Conservation (phyloP, 192 early-diverging fungal genomes). For the Paraglomus brasilianum region DNA sequence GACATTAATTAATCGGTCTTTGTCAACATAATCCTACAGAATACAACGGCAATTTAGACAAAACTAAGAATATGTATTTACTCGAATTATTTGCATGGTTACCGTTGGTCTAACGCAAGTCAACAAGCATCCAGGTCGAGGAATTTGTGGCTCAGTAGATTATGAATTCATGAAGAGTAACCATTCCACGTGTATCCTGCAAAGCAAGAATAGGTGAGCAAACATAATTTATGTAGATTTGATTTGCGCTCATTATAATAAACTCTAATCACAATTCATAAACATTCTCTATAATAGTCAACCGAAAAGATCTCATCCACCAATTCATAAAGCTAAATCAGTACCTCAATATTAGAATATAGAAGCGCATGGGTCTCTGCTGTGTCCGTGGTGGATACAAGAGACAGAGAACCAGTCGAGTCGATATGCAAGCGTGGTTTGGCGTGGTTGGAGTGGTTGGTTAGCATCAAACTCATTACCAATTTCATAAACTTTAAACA, state of each 20-base stretch:
- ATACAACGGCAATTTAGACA: background rate
- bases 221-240: background rate
- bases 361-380: slow-evolving; percentile 73
- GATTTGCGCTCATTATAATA: background rate
- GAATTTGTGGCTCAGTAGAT: slow-evolving; percentile 89
- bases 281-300: slow-evolving; percentile 9
- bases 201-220: background rate
- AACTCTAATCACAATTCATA: background rate
- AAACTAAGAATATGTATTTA: background rate
- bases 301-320: background rate
- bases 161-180: slow-evolving; percentile 86
- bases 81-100: slow-evolving; percentile 25
- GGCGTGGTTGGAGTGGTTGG: no score
- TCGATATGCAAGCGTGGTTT: slow-evolving; percentile 34
- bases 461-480: no score
- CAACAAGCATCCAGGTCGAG: slow-evolving; percentile 90
- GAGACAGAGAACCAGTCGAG: slow-evolving; percentile 68
- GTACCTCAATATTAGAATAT: slow-evolving; percentile 68
- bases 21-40: slow-evolving; percentile 81
- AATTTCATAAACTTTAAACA: no score
- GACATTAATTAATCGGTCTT: slow-evolving; percentile 77
- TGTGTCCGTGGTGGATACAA: slow-evolving; percentile 62
- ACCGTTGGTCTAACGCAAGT: slow-evolving; percentile 87
- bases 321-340: no score
- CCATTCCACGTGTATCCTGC: slow-evolving; percentile 64